Conservation (phyloP, 2,329 filamentous ascomycete species). For the Epichloe gansuensis region DNA sequence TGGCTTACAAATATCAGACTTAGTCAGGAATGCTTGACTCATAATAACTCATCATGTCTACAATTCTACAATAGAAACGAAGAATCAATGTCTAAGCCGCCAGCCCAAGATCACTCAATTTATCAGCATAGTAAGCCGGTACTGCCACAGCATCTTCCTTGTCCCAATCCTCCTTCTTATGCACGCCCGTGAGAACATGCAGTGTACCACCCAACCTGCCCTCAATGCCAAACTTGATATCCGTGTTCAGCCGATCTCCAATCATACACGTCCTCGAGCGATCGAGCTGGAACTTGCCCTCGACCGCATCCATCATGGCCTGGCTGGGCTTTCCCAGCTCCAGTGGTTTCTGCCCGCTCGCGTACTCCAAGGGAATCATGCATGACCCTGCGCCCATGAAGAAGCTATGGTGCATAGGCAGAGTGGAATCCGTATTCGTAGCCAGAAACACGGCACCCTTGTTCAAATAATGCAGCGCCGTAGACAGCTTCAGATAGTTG, state of each 20-base stretch:
- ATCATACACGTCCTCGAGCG: conserved; percentile 85
- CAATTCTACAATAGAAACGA: conserved; percentile 1
- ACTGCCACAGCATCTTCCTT: conserved; percentile 54
- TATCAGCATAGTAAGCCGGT: conserved; percentile 75
- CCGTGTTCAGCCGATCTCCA: conserved; percentile 84
- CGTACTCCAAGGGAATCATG: conserved; percentile 64
- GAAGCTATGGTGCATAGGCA: conserved; percentile 68
- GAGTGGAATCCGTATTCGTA: conserved; percentile 84
- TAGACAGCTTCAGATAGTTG: conserved; percentile 84
- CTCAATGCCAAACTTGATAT: conserved; percentile 90
- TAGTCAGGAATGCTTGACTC: background rate
- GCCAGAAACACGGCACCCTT: conserved; percentile 78
- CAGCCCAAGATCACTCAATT: conserved; percentile 58
- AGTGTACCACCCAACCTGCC: conserved; percentile 84
- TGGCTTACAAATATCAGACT: background rate
- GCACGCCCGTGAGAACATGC: conserved; percentile 82
- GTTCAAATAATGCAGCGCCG: conserved; percentile 76
- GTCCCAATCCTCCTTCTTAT: conserved; percentile 72
- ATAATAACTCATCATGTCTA: background rate
- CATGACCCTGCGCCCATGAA: conserved; percentile 88
- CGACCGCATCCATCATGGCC: conserved; percentile 98
- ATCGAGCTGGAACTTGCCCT: conserved; percentile 88
- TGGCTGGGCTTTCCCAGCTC: conserved; percentile 90
- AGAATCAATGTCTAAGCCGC: conserved; percentile 9
- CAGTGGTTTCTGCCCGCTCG: conserved; percentile 56